Evolutionary conservation across 257 asterid genomes (phyloP), one percentile per base, ranked within the genome.

Genomic region (Solanum chilense): DNA sequence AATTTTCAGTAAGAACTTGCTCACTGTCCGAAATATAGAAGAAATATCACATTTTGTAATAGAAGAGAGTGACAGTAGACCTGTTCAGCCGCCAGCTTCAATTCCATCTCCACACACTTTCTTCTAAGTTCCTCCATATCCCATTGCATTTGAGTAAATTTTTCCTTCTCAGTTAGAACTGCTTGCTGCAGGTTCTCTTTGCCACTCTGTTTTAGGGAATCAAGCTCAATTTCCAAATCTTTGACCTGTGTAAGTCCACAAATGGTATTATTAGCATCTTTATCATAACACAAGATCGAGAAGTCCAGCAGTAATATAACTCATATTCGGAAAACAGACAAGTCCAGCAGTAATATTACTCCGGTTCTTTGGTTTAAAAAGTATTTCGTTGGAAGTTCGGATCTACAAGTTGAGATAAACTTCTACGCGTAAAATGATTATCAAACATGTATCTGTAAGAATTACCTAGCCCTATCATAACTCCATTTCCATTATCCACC

Each of bases 61-160:
- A 66, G 68, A 74, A 71, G 86, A 88, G 84, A 87, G 87, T 58
- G 78, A 75, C 83, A 82, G 25, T 85, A 86, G 41, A 94, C 97
- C 97, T 93, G 94, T 85, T 92, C 92, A 44, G 90, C 74, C 45
- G 92, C 89, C 89, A 94, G 86, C 83, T 85, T 91, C 74, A 90
- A 77, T 88, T 94, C 97, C 91, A 91, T 86, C 82, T 93, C 97
- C 90, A 90, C 58, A 85, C 90, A 89, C 87, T 91, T 90, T 86
- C 91, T 91, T 88, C 92, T 88, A 83, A 93, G 90, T 89, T 94
- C 98, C 87, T 94, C 95, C 90, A 91, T 91, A 89, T 94, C 97
- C 95, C 97, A 92, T 84, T 92, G 96, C 89, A 91, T 87, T 87
- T 95, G 92, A 71, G 91, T 91, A 91, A 87, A 87, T 41, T 90